Evolutionary conservation across 1,139 yeast genomes (phyloP), one percentile per base, ranked within the genome.

Genomic region (Geotrichum restrictum): DNA sequence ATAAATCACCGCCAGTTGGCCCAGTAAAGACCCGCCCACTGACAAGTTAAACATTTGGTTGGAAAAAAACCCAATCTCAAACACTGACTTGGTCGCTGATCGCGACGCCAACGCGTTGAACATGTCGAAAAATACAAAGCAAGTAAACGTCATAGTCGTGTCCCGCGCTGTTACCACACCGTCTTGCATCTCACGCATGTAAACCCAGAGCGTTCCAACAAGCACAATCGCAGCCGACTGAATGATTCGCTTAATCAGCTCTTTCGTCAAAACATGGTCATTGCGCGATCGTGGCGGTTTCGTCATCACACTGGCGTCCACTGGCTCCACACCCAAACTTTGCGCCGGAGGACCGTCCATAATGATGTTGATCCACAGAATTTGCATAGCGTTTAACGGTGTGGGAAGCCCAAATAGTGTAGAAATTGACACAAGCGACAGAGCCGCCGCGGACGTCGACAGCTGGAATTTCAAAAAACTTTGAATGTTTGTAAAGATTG

Each of bases 341-440:
- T 93, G 98, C 0, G 98, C 98, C 3, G 98, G 98, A 7, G 98
- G 98, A 0, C 98, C 98, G 71, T 93, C 98, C 98, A 93, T 93
- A 58, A 93, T 77, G 55, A 93, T 93, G 67, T 93, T 91, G 67
- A 93, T 93, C 97, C 98, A 93, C 62, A 93, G 75, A 61, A 93
- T 93, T 73, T 93, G 98, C 98, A 93, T 93, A 22, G 98, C 97
- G 67, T 93, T 93, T 61, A 93, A 77, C n/a, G 98, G 98, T 62
- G 89, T 91, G 50, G 96, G 96, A 56, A 91, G 75, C 43, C 89
- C 88, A 64, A 89, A 82, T 53, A 89, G 73, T 1, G 98, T 91
- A 2, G 96, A 79, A 58, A 91, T 74, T 0, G 96, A 96, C 64
- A 93, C 83, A 59, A 93, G 76, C 0, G 96, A 82, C 56, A 93